Evolutionary conservation across 225 moss, liverwort and hornwort genomes (phyloP).

Genomic region (Physcomitrellopsis africana): DNA sequence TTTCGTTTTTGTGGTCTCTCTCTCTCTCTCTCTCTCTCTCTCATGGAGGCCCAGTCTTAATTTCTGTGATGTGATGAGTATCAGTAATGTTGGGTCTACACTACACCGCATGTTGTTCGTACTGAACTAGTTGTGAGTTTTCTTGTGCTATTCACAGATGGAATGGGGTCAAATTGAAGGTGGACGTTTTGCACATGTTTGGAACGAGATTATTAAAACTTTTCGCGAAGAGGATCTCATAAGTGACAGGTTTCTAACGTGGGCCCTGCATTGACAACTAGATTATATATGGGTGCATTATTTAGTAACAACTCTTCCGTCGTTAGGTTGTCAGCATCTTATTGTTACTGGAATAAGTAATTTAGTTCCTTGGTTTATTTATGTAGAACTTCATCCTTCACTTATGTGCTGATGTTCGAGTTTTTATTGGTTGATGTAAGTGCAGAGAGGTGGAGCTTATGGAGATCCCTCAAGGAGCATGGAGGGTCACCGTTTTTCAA

Average conservation of each 20-base stretch:
- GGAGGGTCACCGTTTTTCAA: slow-evolving; percentile 83
- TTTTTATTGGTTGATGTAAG: slow-evolving; percentile 25
- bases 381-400: too few relatives aligned
- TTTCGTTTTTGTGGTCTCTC: too few relatives aligned
- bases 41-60: not conserved
- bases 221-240: slow-evolving; percentile 91
- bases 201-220: slow-evolving; percentile 78
- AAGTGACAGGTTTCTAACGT: slow-evolving; percentile 66
- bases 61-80: slow-evolving; percentile 12
- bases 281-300: slow-evolving; percentile 8
- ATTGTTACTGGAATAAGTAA: too few relatives aligned
- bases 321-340: too few relatives aligned
- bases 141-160: slow-evolving; percentile 38
- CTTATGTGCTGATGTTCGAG: slow-evolving; percentile 3
- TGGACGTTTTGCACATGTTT: slow-evolving; percentile 76
- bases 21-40: too few relatives aligned
- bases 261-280: not conserved
- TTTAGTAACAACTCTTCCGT: not conserved
- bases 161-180: slow-evolving; percentile 65
- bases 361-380: too few relatives aligned
- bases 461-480: slow-evolving; percentile 70
- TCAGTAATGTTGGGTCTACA: not conserved
- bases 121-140: slow-evolving; percentile 16
- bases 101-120: not conserved
- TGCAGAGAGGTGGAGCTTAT: slow-evolving; percentile 57